A percentile compares a stretch with the other conserved stretches of the same genome.
These are phyloP conservation scores for Aspergillus taichungensis DNA, from an alignment of 495 filamentous ascomycete genomes.

Conservation along the genomic window DNA sequence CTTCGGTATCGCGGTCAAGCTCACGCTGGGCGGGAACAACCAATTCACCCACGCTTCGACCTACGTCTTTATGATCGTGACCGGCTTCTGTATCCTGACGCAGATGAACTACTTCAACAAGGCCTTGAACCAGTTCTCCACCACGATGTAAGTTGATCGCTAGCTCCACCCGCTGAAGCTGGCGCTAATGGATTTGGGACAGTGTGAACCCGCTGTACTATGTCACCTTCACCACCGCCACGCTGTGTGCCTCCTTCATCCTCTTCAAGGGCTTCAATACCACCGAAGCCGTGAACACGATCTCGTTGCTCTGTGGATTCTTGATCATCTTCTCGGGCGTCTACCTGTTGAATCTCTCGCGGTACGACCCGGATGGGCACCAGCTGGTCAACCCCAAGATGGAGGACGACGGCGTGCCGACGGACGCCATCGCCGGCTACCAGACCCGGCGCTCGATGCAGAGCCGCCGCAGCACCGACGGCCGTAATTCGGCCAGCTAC, in stretches of 20 bases:
- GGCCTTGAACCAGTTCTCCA: constrained; percentile 91
- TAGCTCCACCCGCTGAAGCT: not conserved
- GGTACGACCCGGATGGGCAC: constrained; percentile 77
- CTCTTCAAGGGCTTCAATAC: constrained; percentile 98
- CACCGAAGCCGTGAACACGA: constrained; percentile 82
- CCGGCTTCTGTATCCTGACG: constrained; percentile 83
- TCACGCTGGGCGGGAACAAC: constrained; percentile 85
- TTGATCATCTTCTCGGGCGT: constrained; percentile 95
- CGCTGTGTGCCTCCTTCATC: constrained; percentile 91
- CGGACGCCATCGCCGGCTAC: constrained; percentile 80
- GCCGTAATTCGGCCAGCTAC: constrained; percentile 46
- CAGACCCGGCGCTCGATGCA: constrained; percentile 93
- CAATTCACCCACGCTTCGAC: constrained; percentile 90
- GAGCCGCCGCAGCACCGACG: constrained; percentile 57
- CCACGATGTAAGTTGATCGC: constrained; percentile 67
- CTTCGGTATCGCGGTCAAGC: constrained; percentile 91
- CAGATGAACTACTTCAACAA: constrained; percentile 99
- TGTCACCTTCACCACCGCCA: constrained; percentile 97
- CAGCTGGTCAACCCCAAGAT: constrained; percentile 53
- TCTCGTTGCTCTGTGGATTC: constrained; percentile 89
- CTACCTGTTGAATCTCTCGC: constrained; percentile 91
- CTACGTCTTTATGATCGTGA: constrained; percentile 93
- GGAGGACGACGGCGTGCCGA: constrained; percentile 69
- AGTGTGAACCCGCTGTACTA: constrained; percentile 99
- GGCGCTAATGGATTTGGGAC: constrained; percentile 20